phyloP scores from a whole-genome alignment of 2,329 filamentous ascomycete species.

The Juglanconis sp. region DNA sequence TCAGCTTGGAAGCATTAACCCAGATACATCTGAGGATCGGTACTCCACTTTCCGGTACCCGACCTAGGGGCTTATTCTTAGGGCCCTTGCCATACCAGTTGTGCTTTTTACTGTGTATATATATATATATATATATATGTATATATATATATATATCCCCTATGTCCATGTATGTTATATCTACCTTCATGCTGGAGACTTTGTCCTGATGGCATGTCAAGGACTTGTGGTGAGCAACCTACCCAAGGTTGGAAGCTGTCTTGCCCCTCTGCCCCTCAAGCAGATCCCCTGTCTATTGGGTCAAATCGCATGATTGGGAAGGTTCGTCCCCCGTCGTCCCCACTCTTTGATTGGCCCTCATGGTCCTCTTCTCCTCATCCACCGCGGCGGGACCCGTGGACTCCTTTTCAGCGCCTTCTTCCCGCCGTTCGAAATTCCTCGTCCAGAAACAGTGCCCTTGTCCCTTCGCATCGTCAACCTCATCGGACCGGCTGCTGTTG shows the following conservation, averaged over 20 bases:
- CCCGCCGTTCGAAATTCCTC: neutral
- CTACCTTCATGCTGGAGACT: too few relatives aligned
- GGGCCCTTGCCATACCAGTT: too few relatives aligned
- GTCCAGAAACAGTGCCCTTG: neutral
- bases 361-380: neutral
- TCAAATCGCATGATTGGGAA: conserved; percentile 5
- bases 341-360: neutral
- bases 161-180: too few relatives aligned
- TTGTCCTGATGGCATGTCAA: too few relatives aligned
- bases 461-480: conserved; percentile 30
- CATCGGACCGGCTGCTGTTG: conserved; percentile 35
- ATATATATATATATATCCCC: too few relatives aligned
- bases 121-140: too few relatives aligned
- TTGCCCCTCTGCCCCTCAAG: neutral
- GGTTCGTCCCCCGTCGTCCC: neutral
- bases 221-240: too few relatives aligned
- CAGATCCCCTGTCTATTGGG: neutral
- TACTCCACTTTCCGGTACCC: too few relatives aligned
- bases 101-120: too few relatives aligned
- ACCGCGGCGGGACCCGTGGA: neutral
- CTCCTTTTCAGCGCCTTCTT: conserved; percentile 7
- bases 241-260: neutral
- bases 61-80: too few relatives aligned
- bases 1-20: neutral
- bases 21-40: neutral